Base-by-base conservation (phyloP, 805 yeast genomes). In the Hanseniaspora clermontiae region DNA sequence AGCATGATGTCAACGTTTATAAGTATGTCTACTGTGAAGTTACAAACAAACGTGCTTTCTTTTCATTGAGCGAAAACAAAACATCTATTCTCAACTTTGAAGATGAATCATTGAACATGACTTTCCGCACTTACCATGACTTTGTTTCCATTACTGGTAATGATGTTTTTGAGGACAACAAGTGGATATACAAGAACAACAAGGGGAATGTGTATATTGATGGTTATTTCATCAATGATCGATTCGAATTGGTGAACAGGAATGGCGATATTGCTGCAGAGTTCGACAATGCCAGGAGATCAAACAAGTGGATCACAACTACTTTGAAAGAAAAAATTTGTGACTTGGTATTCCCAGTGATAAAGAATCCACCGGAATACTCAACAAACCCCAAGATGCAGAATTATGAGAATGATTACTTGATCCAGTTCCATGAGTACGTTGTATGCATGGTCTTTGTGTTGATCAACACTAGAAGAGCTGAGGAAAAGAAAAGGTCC, bases 111-210 rank as follows among this genome's bases (percentile, higher is more conserved):
- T 24, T 51, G n/a, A 34, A 5, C 6, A 51, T 51, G 55, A 14
- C 11, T 20, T 51, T 45, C 24, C 37, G 31, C 37, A 29, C 7
- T 45, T 45, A 29, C 36, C 48, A 51, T 43, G 55, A 51, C 29
- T 51, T 20, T n/a, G 15, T 43, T 19, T 9, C 24, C 2, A 14
- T 51, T 2, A 34, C 15, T 10, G 24, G 17, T 20, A 27, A 17
- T 31, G n/a, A 17, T 3, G 14, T 11, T 12, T 24, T 43, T 20
- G 19, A 43, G 3, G 29, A 29, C 3, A 24, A 15, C 15, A 24
- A 42, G 36, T 51, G 55, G 55, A 31, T 51, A 15, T 51, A 20
- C 37, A 51, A 38, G 34, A 24, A 34, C 7, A 43, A 51, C 19
- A 17, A 43, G n/a, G 49, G 45, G 0, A 51, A 51, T 36, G 55